Evolutionary conservation across 2,329 filamentous ascomycete genomes (phyloP).

Genomic region (Septoria linicola): DNA sequence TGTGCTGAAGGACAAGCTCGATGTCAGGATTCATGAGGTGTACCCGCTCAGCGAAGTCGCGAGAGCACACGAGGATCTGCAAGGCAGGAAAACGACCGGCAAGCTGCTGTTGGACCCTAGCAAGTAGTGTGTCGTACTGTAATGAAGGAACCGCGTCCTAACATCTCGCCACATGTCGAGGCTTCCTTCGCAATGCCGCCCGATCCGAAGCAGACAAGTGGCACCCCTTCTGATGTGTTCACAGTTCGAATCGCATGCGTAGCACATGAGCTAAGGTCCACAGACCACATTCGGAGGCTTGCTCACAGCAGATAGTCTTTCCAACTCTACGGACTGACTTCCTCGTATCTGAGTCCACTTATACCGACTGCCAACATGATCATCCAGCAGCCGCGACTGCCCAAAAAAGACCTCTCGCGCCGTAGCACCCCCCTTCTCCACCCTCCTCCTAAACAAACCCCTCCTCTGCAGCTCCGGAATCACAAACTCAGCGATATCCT

Average conservation of each 20-base stretch:
- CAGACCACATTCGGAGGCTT: too few relatives aligned
- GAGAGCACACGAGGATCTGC: slow-evolving; percentile 73
- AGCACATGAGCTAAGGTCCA: too few relatives aligned
- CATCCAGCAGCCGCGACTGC: slow-evolving; percentile 1
- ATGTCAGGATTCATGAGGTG: slow-evolving; percentile 70
- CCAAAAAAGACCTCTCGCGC: slow-evolving; percentile 5
- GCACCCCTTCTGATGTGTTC: too few relatives aligned
- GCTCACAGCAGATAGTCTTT: too few relatives aligned
- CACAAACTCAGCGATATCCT: slow-evolving; percentile 57
- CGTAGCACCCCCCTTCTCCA: background rate
- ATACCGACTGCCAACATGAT: slow-evolving; percentile 4
- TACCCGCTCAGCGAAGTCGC: slow-evolving; percentile 74
- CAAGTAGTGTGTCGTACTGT: too few relatives aligned
- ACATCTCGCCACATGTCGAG: too few relatives aligned
- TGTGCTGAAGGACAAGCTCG: slow-evolving; percentile 66
- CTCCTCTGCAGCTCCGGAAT: slow-evolving; percentile 59
- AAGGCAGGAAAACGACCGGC: slow-evolving; percentile 77
- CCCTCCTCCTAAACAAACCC: slow-evolving; percentile 50
- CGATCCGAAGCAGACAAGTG: too few relatives aligned
- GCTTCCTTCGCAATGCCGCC: too few relatives aligned
- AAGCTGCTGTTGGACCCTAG: slow-evolving; percentile 72
- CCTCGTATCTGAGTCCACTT: too few relatives aligned
- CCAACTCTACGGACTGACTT: too few relatives aligned
- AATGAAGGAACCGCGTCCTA: too few relatives aligned
- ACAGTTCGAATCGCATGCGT: too few relatives aligned